A percentile compares a stretch with the other conserved stretches of the same genome.
Conservation (phyloP, 331 rosid genomes). For the Pyrus hybrid region DNA sequence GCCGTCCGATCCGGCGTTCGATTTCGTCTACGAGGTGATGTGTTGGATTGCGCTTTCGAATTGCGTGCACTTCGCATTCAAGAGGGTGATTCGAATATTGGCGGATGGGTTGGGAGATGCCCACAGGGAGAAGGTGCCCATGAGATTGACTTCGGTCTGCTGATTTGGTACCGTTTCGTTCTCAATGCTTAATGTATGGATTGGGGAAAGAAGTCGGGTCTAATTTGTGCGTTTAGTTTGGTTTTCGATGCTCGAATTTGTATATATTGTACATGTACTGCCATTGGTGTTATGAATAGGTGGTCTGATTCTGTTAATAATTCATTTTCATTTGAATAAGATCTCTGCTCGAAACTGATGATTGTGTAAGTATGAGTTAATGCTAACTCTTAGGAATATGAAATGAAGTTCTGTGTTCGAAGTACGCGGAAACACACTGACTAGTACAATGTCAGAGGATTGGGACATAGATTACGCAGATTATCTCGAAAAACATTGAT, state of each 20-base stretch:
- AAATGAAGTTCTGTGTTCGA: no score
- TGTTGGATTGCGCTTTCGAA: conserved; percentile 80
- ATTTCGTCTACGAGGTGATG: conserved; percentile 80
- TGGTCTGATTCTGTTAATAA: background rate
- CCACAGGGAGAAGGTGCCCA: conserved; percentile 51
- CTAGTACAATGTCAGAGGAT: no score
- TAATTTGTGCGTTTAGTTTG: conserved; percentile 8
- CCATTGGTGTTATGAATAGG: background rate
- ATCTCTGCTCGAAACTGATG: background rate
- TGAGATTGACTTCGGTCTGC: conserved; percentile 41
- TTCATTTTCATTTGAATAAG: background rate
- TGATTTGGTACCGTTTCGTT: conserved; percentile 22
- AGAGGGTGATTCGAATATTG: conserved; percentile 51
- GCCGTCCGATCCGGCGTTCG: conserved; percentile 56
- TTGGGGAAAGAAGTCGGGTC: background rate
- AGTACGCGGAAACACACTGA: no score
- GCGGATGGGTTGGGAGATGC: conserved; percentile 49
- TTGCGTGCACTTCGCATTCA: conserved; percentile 74
- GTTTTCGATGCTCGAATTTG: background rate
- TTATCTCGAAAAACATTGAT: background rate
- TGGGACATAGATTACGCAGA: background rate
- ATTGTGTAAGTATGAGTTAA: no score
- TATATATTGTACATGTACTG: conserved; percentile 14
- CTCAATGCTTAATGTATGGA: conserved; percentile 7
- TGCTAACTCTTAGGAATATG: no score